A percentile compares a stretch with the other conserved stretches of the same genome.
These are phyloP conservation scores for Psilocybe subaeruginosa DNA, from an alignment of 768 basidiomycete species.

Conservation along the genomic window DNA sequence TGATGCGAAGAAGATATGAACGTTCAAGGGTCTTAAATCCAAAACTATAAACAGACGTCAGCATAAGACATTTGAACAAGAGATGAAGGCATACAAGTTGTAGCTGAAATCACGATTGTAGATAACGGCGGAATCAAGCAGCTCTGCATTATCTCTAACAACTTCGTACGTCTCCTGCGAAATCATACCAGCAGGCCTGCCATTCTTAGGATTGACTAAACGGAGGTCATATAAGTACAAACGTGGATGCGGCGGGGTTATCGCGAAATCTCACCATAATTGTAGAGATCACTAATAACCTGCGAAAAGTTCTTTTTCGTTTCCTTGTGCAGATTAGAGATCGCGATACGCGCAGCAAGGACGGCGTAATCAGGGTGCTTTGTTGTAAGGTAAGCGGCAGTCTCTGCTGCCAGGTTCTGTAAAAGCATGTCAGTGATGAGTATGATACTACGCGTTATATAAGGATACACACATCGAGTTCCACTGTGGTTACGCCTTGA, in stretches of 20 bases:
- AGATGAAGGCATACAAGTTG: conserved; percentile 68
- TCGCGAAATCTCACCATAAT: conserved; percentile 62
- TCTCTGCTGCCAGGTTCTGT: conserved; percentile 95
- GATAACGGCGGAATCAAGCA: conserved; percentile 92
- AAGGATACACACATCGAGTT: conserved; percentile 78
- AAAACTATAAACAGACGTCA: conserved; percentile 54
- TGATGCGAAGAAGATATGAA: conserved; percentile 93
- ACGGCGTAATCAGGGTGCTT: conserved; percentile 98
- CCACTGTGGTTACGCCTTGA: conserved; percentile 94
- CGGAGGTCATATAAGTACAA: neutral
- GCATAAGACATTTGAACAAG: neutral
- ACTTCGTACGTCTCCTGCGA: conserved; percentile 83
- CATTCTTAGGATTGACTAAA: conserved; percentile 93
- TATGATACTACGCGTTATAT: neutral
- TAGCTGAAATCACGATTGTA: conserved; percentile 98
- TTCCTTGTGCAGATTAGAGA: conserved; percentile 99
- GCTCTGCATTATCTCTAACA: conserved; percentile 79
- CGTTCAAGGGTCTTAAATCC: conserved; percentile 99
- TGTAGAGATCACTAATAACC: conserved; percentile 89
- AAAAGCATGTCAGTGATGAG: neutral
- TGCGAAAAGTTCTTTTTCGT: conserved; percentile 96
- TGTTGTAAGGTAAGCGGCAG: conserved; percentile 95
- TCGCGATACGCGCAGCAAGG: conserved; percentile 97
- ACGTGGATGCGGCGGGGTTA: conserved; percentile 22
- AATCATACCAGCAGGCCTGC: conserved; percentile 86